Percentiles rank a stretch among this genome's conserved stretches.
Evolutionary conservation across 2,329 filamentous ascomycete species (phyloP).

Genomic region (Didymella glomerata): DNA sequence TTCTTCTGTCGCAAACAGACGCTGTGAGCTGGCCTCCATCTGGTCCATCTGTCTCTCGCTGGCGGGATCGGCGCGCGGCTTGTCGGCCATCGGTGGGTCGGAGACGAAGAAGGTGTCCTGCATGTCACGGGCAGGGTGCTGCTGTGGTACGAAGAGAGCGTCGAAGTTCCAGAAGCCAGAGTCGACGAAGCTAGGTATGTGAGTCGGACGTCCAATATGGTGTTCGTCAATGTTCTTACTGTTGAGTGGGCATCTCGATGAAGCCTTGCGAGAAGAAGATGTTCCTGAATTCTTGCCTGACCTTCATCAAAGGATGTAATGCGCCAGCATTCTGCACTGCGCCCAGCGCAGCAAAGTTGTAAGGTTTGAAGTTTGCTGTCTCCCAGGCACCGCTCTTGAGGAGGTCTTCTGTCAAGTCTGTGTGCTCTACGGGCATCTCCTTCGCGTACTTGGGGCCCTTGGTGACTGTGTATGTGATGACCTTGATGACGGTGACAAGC

Average conservation of each 20-base stretch:
- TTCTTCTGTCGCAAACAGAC: constrained; percentile 65
- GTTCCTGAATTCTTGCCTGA: constrained; percentile 91
- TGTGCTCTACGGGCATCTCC: constrained; percentile 91
- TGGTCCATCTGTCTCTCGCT: constrained; percentile 58
- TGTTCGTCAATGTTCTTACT: constrained; percentile 52
- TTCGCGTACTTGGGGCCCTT: constrained; percentile 90
- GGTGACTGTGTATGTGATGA: constrained; percentile 80
- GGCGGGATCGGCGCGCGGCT: constrained; percentile 64
- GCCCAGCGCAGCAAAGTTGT: constrained; percentile 79
- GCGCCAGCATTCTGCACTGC: constrained; percentile 64
- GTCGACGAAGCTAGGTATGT: constrained; percentile 75
- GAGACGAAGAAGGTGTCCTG: constrained; percentile 99
- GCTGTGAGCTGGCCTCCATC: constrained; percentile 57
- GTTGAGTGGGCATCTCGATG: constrained; percentile 95
- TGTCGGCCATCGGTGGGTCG: constrained; percentile 80
- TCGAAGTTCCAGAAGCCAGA: constrained; percentile 99
- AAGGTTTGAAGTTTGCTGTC: constrained; percentile 85
- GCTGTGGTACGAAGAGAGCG: constrained; percentile 93
- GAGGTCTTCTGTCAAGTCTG: constrained; percentile 95
- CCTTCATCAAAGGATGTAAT: constrained; percentile 78
- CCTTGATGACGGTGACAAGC: constrained; percentile 82
- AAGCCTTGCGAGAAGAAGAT: constrained; percentile 99
- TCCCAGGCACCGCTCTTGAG: constrained; percentile 89
- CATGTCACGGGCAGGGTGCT: constrained; percentile 95
- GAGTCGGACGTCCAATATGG: constrained; percentile 2